phyloP scores from a whole-genome alignment of 345 rosid species.

The Mallotus nudiflorus region DNA sequence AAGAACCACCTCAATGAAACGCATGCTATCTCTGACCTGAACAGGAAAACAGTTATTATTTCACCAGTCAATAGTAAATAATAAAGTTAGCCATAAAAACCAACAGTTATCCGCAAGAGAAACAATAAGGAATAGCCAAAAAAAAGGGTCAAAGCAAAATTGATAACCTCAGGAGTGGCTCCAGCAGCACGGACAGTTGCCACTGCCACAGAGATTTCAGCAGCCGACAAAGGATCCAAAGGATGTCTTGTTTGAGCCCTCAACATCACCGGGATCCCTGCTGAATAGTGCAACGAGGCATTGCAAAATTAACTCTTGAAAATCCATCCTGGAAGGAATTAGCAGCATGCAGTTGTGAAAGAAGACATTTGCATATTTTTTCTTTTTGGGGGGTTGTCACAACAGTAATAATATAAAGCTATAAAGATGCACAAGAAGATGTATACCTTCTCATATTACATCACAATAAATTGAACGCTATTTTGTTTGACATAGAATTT shows the following conservation, averaged over 20 bases:
- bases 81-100: background rate
- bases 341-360: background rate
- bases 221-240: conserved; percentile 81
- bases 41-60: conserved; percentile 21
- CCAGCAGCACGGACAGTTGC: conserved; percentile 94
- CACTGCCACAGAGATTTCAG: conserved; percentile 88
- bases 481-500: background rate
- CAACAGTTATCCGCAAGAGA: background rate
- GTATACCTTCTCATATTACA: background rate
- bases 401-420: no score
- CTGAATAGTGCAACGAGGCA: conserved; percentile 18
- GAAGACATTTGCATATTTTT: no score
- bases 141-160: background rate
- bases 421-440: background rate
- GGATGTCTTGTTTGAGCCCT: conserved; percentile 86
- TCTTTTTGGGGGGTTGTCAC: no score
- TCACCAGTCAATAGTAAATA: conserved; percentile 9
- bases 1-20: conserved; percentile 84
- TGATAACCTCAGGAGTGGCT: conserved; percentile 79
- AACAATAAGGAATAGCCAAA: background rate
- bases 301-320: background rate
- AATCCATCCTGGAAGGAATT: background rate
- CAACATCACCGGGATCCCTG: conserved; percentile 62
- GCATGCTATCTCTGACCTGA: conserved; percentile 91
- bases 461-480: background rate